Conservation (phyloP, 192 early-diverging fungal genomes). For the Podila clonocystis region DNA sequence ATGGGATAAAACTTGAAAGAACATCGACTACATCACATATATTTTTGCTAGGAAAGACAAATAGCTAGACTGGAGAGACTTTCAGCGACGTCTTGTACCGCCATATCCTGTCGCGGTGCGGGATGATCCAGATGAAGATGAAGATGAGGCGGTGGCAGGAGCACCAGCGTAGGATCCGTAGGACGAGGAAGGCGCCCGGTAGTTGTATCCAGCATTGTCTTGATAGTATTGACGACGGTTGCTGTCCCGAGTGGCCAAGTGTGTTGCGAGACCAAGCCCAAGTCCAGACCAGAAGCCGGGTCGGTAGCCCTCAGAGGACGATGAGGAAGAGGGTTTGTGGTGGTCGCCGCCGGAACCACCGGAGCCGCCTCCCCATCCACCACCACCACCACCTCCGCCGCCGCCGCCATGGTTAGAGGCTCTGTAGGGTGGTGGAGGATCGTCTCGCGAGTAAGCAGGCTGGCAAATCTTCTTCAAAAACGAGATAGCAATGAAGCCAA, state of each 20-base stretch:
- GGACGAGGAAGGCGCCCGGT: neutral
- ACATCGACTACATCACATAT: neutral
- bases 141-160: neutral
- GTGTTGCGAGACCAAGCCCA: conserved; percentile 30
- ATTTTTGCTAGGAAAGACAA: neutral
- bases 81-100: neutral
- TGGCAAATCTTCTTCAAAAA: conserved; percentile 22
- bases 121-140: neutral
- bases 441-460: neutral
- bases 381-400: conserved; percentile 3
- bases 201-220: neutral
- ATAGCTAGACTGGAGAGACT: neutral
- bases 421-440: conserved; percentile 45
- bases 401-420: conserved; percentile 8
- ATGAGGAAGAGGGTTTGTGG: conserved; percentile 25
- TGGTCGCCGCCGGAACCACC: conserved; percentile 18
- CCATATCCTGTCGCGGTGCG: neutral
- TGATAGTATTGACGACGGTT: conserved; percentile 2
- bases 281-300: conserved; percentile 54
- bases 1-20: conserved; percentile 1
- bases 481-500: conserved; percentile 18
- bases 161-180: conserved; percentile 1
- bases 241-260: conserved; percentile 20
- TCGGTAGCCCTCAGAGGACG: conserved; percentile 22
- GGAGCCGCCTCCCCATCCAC: conserved; percentile 25